phyloP scores from a whole-genome alignment of 1,139 yeast species.

The Candida albicans region DNA sequence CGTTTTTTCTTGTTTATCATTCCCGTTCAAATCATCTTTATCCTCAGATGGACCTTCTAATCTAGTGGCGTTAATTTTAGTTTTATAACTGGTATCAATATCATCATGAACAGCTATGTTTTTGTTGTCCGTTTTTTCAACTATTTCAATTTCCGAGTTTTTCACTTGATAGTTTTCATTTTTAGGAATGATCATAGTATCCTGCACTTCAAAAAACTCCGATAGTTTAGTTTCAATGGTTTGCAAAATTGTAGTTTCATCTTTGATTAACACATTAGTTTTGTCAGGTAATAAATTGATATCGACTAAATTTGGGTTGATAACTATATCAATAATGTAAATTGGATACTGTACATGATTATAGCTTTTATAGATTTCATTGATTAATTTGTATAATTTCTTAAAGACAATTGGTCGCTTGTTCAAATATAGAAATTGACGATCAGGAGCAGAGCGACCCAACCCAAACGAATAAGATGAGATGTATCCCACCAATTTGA shows the following conservation, averaged over 20 bases:
- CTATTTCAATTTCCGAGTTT: not conserved
- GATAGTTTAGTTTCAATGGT: constrained; percentile 42
- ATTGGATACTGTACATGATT: constrained; percentile 76
- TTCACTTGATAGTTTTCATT: constrained; percentile 11
- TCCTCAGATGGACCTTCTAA: not conserved
- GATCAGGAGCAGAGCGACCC: constrained; percentile 59
- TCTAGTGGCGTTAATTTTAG: not conserved
- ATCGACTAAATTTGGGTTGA: constrained; percentile 60
- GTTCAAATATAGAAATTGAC: constrained; percentile 76
- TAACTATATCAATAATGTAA: constrained; percentile 58
- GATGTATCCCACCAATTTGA: constrained; percentile 57
- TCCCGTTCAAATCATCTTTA: not conserved
- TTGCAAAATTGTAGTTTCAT: constrained; percentile 60
- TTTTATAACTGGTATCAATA: constrained; percentile 9
- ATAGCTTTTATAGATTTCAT: constrained; percentile 69
- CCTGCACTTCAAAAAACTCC: constrained; percentile 46
- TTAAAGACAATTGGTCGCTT: constrained; percentile 69
- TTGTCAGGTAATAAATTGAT: constrained; percentile 93
- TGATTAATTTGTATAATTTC: constrained; percentile 56
- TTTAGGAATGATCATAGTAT: constrained; percentile 41
- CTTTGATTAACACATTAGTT: constrained; percentile 65
- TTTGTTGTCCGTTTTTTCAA: not conserved
- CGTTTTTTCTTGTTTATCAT: constrained; percentile 1
- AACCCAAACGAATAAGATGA: constrained; percentile 79
- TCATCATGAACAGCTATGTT: constrained; percentile 7